phyloP scores from a whole-genome alignment of 2,329 filamentous ascomycete genomes.

The Arachnomyces sp. region DNA sequence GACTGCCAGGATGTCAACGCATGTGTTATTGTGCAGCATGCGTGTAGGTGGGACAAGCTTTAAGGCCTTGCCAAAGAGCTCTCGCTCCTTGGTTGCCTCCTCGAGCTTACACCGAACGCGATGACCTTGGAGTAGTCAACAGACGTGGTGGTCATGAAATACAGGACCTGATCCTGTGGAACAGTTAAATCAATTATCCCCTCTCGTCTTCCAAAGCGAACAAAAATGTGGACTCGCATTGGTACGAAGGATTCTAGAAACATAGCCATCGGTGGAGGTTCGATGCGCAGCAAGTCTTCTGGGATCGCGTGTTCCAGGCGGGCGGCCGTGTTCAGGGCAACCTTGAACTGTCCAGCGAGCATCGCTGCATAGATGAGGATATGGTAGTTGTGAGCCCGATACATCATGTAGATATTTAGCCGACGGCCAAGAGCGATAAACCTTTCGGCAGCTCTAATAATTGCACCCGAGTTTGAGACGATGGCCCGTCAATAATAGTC shows the following conservation, averaged over 20 bases:
- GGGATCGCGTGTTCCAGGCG: constrained; percentile 56
- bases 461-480: no score
- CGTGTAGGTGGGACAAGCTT: constrained; percentile 49
- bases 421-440: neutral
- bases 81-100: constrained; percentile 45
- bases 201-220: constrained; percentile 66
- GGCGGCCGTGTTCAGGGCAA: constrained; percentile 53
- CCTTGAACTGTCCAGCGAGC: constrained; percentile 58
- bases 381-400: constrained; percentile 66
- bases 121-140: no score
- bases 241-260: constrained; percentile 66
- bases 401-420: constrained; percentile 66
- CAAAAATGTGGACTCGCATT: constrained; percentile 59
- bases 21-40: constrained; percentile 63
- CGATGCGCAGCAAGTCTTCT: constrained; percentile 53
- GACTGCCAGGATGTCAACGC: constrained; percentile 54
- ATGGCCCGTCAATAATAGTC: no score
- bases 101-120: no score
- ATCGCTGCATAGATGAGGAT: constrained; percentile 70
- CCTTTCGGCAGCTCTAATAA: no score
- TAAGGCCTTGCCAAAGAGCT: constrained; percentile 31
- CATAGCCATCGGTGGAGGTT: constrained; percentile 67
- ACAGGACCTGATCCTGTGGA: constrained; percentile 38
- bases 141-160: no score
- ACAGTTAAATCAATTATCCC: constrained; percentile 52